Base-by-base conservation (phyloP, 2,329 filamentous ascomycete genomes). In the Dactylellina leptospora region DNA sequence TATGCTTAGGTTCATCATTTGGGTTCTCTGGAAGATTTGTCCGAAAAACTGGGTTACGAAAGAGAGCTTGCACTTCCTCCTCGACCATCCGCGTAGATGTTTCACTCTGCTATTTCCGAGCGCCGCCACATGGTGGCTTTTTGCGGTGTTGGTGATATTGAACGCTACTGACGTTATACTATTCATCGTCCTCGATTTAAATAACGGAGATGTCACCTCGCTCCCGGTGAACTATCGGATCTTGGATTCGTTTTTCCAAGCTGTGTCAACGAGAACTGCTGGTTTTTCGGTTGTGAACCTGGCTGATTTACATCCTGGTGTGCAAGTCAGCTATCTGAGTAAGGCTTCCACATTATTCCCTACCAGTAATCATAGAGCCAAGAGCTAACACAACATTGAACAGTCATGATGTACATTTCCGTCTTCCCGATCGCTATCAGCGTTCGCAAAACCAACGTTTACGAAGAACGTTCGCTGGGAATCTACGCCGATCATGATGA, bases 361-460 rank as follows among this genome's bases (percentile, higher is more conserved):
- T 47, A 20, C 6, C 11, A 0, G 18, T 61, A n/a, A 23, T 11
- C 11, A 20, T n/a, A 11, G 9, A 13, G 4, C 8, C 0, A 33
- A 51, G 36, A 59, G 42, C 50, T 56, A 56, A 44, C 40, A 3
- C 20, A 2, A 18, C 4, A 23, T 22, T 42, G 13, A 25, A 27
- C 36, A 76, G 74, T 97, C 80, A 97, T 97, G 95, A 97, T 97
- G 95, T 97, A 97, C 80, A 96, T 97, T 74, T 96, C 93, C 66
- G 91, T 97, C 70, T 96, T 96, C 76, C 93, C 93, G 3, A 96
- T 97, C 76, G 93, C 95, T 78, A 97, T 97, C 77, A 95, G 91
- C 4, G 90, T 97, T 76, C 92, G 93, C 58, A 85, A 91, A 74
- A 97, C 93, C 68, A 97, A 97, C 78, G 93, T 97, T 1, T 97